These are phyloP conservation scores for Nicotiana knightiana DNA, from an alignment of 257 asterid species.

Conservation along the genomic window DNA sequence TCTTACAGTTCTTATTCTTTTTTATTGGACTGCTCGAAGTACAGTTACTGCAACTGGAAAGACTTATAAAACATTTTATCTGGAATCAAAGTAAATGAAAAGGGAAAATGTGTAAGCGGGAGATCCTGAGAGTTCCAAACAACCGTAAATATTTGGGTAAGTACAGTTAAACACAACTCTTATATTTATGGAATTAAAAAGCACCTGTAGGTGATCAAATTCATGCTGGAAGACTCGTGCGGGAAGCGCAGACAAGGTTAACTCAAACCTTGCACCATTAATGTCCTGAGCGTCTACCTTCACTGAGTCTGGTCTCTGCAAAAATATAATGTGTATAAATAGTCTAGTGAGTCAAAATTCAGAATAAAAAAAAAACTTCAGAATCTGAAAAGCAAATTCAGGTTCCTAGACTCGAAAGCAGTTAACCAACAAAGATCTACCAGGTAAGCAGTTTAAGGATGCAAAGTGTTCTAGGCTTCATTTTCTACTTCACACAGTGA, in stretches of 20 bases:
- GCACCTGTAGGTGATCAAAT: constrained; percentile 84
- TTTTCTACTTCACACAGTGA: neutral
- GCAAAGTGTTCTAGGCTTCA: neutral
- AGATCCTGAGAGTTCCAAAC: neutral
- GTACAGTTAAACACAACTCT: neutral
- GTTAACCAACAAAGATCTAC: neutral
- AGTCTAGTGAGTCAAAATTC: neutral
- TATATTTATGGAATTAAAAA: neutral
- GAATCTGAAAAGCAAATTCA: neutral
- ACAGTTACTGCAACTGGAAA: constrained; percentile 3
- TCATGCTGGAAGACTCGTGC: constrained; percentile 96
- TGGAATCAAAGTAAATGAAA: neutral
- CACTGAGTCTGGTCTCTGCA: constrained; percentile 87
- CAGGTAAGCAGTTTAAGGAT: neutral
- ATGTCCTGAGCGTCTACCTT: constrained; percentile 79
- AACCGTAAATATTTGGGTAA: neutral
- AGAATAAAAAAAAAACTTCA: neutral
- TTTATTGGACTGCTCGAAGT: neutral
- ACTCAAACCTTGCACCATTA: constrained; percentile 55
- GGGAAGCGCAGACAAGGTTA: constrained; percentile 65
- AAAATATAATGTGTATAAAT: neutral
- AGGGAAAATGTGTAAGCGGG: constrained; percentile 62
- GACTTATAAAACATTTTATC: neutral
- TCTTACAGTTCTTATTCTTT: neutral
- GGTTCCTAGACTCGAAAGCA: neutral